A percentile compares a stretch with the other conserved stretches of the same genome.
Conservation (phyloP, 495 filamentous ascomycete genomes). For the Elasticomyces elasticus region DNA sequence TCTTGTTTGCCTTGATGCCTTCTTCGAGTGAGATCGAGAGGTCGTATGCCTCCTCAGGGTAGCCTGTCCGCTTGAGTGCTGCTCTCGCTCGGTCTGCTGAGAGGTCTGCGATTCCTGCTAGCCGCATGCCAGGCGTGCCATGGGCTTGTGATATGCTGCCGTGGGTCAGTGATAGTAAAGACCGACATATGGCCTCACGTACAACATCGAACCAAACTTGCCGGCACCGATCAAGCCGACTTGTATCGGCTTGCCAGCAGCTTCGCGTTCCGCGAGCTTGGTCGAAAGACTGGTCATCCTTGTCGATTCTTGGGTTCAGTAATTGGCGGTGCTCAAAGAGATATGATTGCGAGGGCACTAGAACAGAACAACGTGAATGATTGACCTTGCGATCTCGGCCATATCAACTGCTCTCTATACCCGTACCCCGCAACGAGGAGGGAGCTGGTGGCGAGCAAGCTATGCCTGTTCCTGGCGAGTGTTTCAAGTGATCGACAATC, state of each 20-base stretch:
- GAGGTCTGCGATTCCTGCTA: conserved; percentile 23
- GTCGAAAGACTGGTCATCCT: conserved; percentile 21
- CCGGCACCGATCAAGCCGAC: conserved; percentile 24
- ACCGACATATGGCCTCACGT: background rate
- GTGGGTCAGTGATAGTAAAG: background rate
- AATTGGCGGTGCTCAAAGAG: background rate
- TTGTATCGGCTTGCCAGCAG: conserved; percentile 20
- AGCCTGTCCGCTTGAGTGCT: conserved; percentile 19
- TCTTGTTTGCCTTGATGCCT: conserved; percentile 20
- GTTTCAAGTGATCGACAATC: background rate
- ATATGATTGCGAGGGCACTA: background rate
- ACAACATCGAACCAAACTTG: conserved; percentile 25
- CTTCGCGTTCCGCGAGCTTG: conserved; percentile 18
- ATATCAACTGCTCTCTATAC: background rate
- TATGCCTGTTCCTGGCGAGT: background rate
- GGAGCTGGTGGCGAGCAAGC: background rate
- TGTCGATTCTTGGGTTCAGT: background rate
- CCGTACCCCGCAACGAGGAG: background rate
- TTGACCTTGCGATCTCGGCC: background rate
- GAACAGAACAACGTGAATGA: background rate
- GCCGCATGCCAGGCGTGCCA: conserved; percentile 18
- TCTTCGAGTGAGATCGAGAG: conserved; percentile 11
- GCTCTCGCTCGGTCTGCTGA: conserved; percentile 15
- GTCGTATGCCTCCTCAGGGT: conserved; percentile 18
- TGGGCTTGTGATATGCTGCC: conserved; percentile 18